Conservation (phyloP, 495 filamentous ascomycete species). For the Glonium stellatum region DNA sequence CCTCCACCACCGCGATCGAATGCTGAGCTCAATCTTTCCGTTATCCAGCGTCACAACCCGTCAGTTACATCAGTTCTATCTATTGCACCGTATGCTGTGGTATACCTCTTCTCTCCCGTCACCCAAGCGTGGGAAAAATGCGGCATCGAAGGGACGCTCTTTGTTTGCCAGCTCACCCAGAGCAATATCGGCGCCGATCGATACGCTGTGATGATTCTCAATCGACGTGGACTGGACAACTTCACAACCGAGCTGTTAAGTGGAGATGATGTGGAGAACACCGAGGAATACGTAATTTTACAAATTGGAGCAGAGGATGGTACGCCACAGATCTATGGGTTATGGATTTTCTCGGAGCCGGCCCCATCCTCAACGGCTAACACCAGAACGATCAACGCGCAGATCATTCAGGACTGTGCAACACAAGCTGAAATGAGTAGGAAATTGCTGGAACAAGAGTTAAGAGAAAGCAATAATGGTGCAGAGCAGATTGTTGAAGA, state of each 20-base stretch:
- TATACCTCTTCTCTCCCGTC: slow-evolving; percentile 64
- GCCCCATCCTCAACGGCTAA: slow-evolving; percentile 49
- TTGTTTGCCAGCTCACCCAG: slow-evolving; percentile 57
- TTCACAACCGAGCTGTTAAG: slow-evolving; percentile 48
- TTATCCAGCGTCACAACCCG: slow-evolving; percentile 69
- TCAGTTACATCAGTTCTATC: slow-evolving; percentile 58
- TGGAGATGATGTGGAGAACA: slow-evolving; percentile 51
- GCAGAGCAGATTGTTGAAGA: slow-evolving; percentile 34
- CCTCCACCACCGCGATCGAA: slow-evolving; percentile 54
- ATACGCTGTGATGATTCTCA: slow-evolving; percentile 55
- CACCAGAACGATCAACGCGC: slow-evolving; percentile 44
- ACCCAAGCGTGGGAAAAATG: slow-evolving; percentile 67
- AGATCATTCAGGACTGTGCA: slow-evolving; percentile 51
- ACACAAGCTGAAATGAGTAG: slow-evolving; percentile 43
- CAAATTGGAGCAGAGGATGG: slow-evolving; percentile 34
- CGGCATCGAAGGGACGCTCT: slow-evolving; percentile 72
- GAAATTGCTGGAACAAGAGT: slow-evolving; percentile 37
- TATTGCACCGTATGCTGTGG: slow-evolving; percentile 69
- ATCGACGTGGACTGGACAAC: slow-evolving; percentile 54
- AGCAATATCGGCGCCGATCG: slow-evolving; percentile 40
- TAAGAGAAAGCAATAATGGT: slow-evolving; percentile 2
- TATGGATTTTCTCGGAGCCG: slow-evolving; percentile 60
- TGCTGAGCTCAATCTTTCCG: slow-evolving; percentile 72
- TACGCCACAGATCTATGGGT: slow-evolving; percentile 44
- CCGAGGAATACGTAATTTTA: slow-evolving; percentile 55